A percentile compares a stretch with the other conserved stretches of the same genome.
Evolutionary conservation across 2,329 filamentous ascomycete species (phyloP).

Genomic region (Botrytis medusae): DNA sequence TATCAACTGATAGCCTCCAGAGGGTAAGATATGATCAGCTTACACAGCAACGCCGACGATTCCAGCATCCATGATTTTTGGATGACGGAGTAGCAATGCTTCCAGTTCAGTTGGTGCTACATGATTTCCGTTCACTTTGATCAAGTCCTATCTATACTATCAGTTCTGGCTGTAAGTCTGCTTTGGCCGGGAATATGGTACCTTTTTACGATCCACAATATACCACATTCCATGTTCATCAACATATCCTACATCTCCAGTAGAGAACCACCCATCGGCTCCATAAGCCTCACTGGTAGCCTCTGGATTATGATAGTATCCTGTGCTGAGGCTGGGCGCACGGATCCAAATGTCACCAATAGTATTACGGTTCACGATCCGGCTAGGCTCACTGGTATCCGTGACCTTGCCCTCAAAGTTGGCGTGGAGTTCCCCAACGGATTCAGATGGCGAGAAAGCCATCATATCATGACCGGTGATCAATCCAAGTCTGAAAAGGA

Average conservation of each 20-base stretch:
- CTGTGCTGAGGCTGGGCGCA: neutral
- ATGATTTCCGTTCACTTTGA: constrained; percentile 52
- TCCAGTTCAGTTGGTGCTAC: constrained; percentile 52
- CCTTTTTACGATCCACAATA: constrained; percentile 68
- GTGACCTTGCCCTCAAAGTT: constrained; percentile 7
- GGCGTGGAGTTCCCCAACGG: neutral
- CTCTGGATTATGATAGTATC: neutral
- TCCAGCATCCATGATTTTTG: constrained; percentile 45
- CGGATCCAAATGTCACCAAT: constrained; percentile 5
- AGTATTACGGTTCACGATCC: neutral
- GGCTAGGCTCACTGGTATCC: neutral
- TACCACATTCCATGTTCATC: constrained; percentile 78
- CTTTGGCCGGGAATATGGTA: constrained; percentile 29
- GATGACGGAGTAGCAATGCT: constrained; percentile 45
- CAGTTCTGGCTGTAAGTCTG: neutral
- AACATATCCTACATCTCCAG: constrained; percentile 54
- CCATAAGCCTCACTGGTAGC: neutral
- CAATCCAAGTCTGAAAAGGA: neutral
- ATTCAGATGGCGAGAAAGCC: neutral
- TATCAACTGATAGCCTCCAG: neutral
- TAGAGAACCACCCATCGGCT: constrained; percentile 4
- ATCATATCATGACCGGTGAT: neutral
- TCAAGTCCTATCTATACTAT: constrained; percentile 33
- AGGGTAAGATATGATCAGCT: neutral
- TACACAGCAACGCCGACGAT: constrained; percentile 46